Conservation (phyloP, 2,329 filamentous ascomycete genomes). For the Penicillium rolfsii region DNA sequence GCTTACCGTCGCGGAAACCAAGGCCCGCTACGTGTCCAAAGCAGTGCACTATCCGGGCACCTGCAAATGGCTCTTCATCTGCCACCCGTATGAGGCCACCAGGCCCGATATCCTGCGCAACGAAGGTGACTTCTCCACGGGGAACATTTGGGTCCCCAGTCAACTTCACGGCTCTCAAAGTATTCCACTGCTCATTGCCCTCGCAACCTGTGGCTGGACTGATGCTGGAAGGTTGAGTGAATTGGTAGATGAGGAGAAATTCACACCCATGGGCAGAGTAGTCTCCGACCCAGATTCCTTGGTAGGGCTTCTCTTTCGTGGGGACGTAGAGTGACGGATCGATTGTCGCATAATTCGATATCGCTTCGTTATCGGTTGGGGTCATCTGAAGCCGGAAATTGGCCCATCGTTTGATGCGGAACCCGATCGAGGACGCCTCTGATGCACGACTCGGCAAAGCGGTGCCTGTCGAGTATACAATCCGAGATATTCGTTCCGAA, state of each 20-base stretch:
- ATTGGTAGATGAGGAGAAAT: slow-evolving; percentile 81
- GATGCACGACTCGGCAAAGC: slow-evolving; percentile 50
- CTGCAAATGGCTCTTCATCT: slow-evolving; percentile 70
- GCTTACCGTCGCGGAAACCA: slow-evolving; percentile 73
- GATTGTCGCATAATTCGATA: slow-evolving; percentile 71
- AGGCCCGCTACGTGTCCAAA: slow-evolving; percentile 75
- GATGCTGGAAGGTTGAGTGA: slow-evolving; percentile 30
- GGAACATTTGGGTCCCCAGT: slow-evolving; percentile 92
- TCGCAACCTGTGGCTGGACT: slow-evolving; percentile 24
- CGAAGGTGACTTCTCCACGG: slow-evolving; percentile 80
- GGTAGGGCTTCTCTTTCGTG: slow-evolving; percentile 76
- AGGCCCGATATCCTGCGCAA: slow-evolving; percentile 74
- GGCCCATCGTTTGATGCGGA: slow-evolving; percentile 77
- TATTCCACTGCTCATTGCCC: slow-evolving; percentile 61
- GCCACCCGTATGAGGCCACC: slow-evolving; percentile 66
- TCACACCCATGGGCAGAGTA: slow-evolving; percentile 88
- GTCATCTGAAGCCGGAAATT: slow-evolving; percentile 55
- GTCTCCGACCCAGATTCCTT: slow-evolving; percentile 91
- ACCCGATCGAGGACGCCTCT: slow-evolving; percentile 68
- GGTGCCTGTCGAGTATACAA: slow-evolving; percentile 32
- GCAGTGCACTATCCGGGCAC: slow-evolving; percentile 72
- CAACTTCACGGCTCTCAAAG: slow-evolving; percentile 82
- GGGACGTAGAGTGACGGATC: slow-evolving; percentile 77
- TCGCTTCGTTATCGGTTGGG: slow-evolving; percentile 46
- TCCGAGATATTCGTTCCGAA: slow-evolving; percentile 56